These are phyloP conservation scores for Yamadazyma atlantica DNA, from an alignment of 1,139 yeast species.

Conservation along the genomic window DNA sequence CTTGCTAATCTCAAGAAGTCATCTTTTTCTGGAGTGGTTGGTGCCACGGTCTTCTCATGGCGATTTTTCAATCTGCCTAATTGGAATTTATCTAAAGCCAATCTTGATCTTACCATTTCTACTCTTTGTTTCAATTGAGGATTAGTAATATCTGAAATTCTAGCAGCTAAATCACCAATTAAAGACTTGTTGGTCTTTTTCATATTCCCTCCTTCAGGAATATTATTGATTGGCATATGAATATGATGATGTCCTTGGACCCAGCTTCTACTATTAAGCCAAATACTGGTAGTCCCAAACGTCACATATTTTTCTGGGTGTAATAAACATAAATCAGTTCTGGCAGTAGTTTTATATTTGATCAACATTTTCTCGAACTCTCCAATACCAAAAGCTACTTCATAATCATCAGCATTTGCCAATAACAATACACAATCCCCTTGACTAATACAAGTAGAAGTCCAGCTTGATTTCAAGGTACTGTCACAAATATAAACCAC, in stretches of 20 bases:
- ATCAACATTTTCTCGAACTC: constrained; percentile 80
- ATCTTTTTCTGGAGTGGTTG: constrained; percentile 55
- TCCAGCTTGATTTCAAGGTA: constrained; percentile 82
- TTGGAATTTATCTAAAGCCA: constrained; percentile 16
- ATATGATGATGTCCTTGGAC: constrained; percentile 92
- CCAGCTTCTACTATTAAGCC: constrained; percentile 89
- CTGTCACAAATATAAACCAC: constrained; percentile 90
- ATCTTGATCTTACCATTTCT: constrained; percentile 33
- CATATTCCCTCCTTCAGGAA: constrained; percentile 14
- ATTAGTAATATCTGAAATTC: constrained; percentile 32
- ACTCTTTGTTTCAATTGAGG: constrained; percentile 33
- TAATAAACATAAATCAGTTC: constrained; percentile 81
- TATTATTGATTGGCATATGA: constrained; percentile 48
- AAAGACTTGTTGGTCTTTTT: constrained; percentile 21
- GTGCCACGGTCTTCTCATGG: constrained; percentile 8
- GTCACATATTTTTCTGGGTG: constrained; percentile 82
- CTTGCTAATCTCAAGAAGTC: constrained; percentile 90
- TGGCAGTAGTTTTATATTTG: constrained; percentile 78
- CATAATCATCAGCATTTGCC: constrained; percentile 67
- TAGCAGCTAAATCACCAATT: constrained; percentile 40
- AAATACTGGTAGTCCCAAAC: constrained; percentile 80
- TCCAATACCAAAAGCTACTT: constrained; percentile 68
- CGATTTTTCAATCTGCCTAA: constrained; percentile 4
- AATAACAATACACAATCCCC: constrained; percentile 83
- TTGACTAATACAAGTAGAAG: constrained; percentile 87